phyloP scores from a whole-genome alignment of 345 rosid genomes.

The Erysimum cheiranthoides region DNA sequence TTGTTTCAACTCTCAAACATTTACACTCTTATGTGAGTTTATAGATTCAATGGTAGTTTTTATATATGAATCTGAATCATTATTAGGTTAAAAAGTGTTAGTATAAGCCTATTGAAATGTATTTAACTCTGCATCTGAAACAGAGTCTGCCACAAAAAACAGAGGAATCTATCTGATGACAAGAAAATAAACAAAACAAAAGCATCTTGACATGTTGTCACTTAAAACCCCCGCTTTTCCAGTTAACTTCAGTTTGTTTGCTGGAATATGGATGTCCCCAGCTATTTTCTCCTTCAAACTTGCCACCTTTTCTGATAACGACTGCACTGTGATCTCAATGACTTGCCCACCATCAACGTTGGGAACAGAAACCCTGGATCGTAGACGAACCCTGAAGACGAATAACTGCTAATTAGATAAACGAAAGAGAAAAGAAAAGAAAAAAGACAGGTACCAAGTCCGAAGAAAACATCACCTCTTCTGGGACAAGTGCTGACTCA shows the following conservation, averaged over 20 bases:
- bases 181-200: too few relatives aligned
- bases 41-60: too few relatives aligned
- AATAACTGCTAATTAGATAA: too few relatives aligned
- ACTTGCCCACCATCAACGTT: slow-evolving; percentile 71
- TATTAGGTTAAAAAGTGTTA: too few relatives aligned
- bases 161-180: too few relatives aligned
- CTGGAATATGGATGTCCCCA: slow-evolving; percentile 79
- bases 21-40: too few relatives aligned
- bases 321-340: slow-evolving; percentile 74
- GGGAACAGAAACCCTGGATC: slow-evolving; percentile 68
- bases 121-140: too few relatives aligned
- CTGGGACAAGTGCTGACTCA: slow-evolving; percentile 75
- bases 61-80: too few relatives aligned
- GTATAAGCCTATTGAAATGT: too few relatives aligned
- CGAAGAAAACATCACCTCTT: slow-evolving; percentile 56
- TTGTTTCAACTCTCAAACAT: too few relatives aligned
- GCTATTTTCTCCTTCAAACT: slow-evolving; percentile 96
- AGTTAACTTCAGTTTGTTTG: slow-evolving; percentile 89
- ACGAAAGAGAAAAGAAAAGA: background rate
- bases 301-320: slow-evolving; percentile 74
- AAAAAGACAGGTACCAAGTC: background rate
- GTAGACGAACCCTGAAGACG: slow-evolving; percentile 64
- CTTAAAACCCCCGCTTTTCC: slow-evolving; percentile 88
- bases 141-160: too few relatives aligned
- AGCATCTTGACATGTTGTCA: slow-evolving; percentile 67